Percentiles rank a stretch among this genome's conserved stretches.
Evolutionary conservation across 192 early-diverging fungal species (phyloP).

Genomic region (Borealophlyctis nickersoniae): DNA sequence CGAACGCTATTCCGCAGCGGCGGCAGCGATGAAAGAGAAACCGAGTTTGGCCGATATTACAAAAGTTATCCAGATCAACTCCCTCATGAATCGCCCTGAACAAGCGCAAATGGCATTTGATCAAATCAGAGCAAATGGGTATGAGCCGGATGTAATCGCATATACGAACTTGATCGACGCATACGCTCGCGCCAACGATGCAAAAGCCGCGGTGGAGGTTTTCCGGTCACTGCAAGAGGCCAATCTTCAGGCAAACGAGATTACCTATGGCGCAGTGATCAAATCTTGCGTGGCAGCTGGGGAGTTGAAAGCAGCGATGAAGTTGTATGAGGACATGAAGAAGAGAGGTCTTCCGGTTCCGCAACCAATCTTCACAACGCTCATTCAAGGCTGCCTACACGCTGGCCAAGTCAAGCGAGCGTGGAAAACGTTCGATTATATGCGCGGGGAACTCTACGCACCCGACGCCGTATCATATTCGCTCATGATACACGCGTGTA

Average conservation of each 20-base stretch:
- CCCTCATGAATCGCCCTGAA: constrained; percentile 51
- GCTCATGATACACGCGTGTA: constrained; percentile 91
- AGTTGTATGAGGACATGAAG: constrained; percentile 78
- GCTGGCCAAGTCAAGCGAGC: constrained; percentile 68
- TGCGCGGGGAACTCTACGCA: constrained; percentile 70
- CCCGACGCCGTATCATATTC: constrained; percentile 80
- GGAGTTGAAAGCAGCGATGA: constrained; percentile 69
- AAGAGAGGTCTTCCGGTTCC: constrained; percentile 32
- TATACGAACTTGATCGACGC: constrained; percentile 79
- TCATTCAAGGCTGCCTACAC: constrained; percentile 81
- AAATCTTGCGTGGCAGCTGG: constrained; percentile 59
- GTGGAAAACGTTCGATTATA: constrained; percentile 88
- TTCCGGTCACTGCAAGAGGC: constrained; percentile 61
- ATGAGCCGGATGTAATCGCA: constrained; percentile 65
- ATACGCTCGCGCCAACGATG: constrained; percentile 64
- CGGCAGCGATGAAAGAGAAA: background rate
- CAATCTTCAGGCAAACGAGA: constrained; percentile 55
- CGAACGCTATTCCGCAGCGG: background rate
- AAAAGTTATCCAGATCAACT: constrained; percentile 52
- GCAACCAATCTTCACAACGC: constrained; percentile 68
- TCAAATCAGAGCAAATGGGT: constrained; percentile 53
- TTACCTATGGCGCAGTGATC: constrained; percentile 70
- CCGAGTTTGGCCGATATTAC: constrained; percentile 22
- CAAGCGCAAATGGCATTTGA: constrained; percentile 66
- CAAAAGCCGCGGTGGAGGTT: constrained; percentile 55